Percentiles rank a stretch among this genome's conserved stretches.
Conservation (phyloP, 768 basidiomycete genomes). For the Candolleomyces eurysporus region DNA sequence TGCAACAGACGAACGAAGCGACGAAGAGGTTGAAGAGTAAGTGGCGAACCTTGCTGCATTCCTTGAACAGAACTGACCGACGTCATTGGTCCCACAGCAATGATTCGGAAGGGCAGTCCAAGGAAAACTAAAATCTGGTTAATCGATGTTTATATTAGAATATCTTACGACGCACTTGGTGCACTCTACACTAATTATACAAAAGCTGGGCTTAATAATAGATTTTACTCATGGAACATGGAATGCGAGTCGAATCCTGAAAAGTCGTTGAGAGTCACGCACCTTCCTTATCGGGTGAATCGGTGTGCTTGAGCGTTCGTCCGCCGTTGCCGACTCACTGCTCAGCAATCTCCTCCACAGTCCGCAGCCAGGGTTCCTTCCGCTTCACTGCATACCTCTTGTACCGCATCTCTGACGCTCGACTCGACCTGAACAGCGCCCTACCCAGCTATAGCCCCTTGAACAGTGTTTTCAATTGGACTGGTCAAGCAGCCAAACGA, state of each 20-base stretch:
- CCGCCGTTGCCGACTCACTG: background rate
- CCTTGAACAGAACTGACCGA: background rate
- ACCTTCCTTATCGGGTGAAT: constrained; percentile 40
- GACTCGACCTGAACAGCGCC: no score
- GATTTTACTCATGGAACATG: no score
- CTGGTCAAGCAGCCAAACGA: constrained; percentile 1
- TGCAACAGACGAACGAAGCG: constrained; percentile 84
- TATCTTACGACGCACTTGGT: background rate
- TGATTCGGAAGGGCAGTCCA: background rate
- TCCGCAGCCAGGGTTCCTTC: background rate
- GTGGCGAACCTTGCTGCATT: background rate
- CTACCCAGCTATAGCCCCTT: no score
- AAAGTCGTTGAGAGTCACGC: constrained; percentile 8
- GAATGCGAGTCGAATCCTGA: background rate
- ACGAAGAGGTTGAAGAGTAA: constrained; percentile 54
- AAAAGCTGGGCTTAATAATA: background rate
- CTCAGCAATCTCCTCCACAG: background rate
- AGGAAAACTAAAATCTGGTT: constrained; percentile 4
- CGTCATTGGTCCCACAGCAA: background rate
- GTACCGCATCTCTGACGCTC: no score
- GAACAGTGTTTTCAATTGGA: no score
- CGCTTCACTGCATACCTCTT: constrained; percentile 1
- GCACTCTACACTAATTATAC: background rate
- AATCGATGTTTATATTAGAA: background rate
- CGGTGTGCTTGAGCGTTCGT: constrained; percentile 13